Evolutionary conservation across 2,329 filamentous ascomycete genomes (phyloP).

Genomic region (Coleophoma crateriformis): DNA sequence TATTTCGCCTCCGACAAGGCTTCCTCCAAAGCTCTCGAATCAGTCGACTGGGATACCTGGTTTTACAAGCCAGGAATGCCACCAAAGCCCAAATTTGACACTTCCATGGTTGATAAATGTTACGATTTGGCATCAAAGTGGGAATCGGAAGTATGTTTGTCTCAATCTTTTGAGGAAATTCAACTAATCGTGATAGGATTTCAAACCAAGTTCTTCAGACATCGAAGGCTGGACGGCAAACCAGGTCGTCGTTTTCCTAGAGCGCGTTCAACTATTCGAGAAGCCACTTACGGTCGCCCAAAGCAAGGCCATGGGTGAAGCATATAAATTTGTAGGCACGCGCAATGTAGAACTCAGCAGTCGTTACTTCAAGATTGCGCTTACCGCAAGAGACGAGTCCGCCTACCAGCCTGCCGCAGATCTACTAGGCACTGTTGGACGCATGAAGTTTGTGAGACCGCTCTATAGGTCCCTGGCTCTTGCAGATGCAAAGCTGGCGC

Average conservation of each 20-base stretch:
- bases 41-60: conserved; percentile 83
- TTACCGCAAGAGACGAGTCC: conserved; percentile 65
- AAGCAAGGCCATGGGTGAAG: conserved; percentile 65
- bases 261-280: conserved; percentile 65
- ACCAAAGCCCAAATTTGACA: conserved; percentile 87
- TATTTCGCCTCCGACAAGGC: conserved; percentile 73
- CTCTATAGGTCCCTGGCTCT: conserved; percentile 72
- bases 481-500: conserved; percentile 67
- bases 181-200: conserved; percentile 30
- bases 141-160: conserved; percentile 49
- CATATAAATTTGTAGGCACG: conserved; percentile 69
- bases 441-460: conserved; percentile 96
- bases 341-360: conserved; percentile 82
- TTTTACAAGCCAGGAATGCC: conserved; percentile 88
- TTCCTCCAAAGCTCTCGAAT: conserved; percentile 54
- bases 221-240: conserved; percentile 73
- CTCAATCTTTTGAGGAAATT: neutral
- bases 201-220: conserved; percentile 63
- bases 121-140: conserved; percentile 79
- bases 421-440: conserved; percentile 73
- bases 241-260: conserved; percentile 88
- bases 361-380: conserved; percentile 73
- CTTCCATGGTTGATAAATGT: conserved; percentile 77
- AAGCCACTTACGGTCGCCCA: conserved; percentile 58
- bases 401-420: conserved; percentile 68